A percentile compares a stretch with the other conserved stretches of the same genome.
Conservation (phyloP, 164 flowering plant genomes). For the Malania oleifera region DNA sequence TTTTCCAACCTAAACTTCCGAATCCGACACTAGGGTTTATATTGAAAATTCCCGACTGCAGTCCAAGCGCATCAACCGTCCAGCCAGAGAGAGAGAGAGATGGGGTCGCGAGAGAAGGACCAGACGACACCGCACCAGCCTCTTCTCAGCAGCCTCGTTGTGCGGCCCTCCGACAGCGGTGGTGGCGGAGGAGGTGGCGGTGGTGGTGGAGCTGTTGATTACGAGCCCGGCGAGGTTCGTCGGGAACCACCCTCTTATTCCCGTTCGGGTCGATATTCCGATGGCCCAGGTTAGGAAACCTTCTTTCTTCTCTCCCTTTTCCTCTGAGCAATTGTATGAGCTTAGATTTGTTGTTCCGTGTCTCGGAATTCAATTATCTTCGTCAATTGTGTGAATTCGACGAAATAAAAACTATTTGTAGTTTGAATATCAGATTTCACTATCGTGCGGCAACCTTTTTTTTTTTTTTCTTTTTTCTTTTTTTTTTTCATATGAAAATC, state of each 20-base stretch:
- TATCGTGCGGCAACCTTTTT: too few species aligned
- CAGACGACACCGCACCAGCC: slow-evolving; percentile 44
- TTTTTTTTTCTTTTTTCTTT: too few species aligned
- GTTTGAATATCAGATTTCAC: too few species aligned
- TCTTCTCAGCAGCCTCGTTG: slow-evolving; percentile 61
- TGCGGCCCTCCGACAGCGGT: slow-evolving; percentile 44
- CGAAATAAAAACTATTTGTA: too few species aligned
- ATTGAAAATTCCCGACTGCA: too few species aligned
- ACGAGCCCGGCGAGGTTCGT: slow-evolving; percentile 72
- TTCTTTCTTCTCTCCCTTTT: not conserved
- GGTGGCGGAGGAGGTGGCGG: slow-evolving; percentile 34
- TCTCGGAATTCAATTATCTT: not conserved
- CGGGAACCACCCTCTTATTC: slow-evolving; percentile 46
- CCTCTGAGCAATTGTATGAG: too few species aligned
- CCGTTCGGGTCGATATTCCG: slow-evolving; percentile 47
- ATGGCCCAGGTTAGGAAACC: slow-evolving; percentile 38
- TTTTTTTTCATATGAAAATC: too few species aligned
- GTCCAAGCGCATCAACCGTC: not conserved
- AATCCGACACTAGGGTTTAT: not conserved
- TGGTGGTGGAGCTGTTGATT: slow-evolving; percentile 39
- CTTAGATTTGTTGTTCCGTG: not conserved
- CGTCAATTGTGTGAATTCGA: too few species aligned
- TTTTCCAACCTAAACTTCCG: not conserved
- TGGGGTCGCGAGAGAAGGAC: slow-evolving; percentile 59
- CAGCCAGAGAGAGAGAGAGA: slow-evolving; percentile 21